Evolutionary conservation across 2,329 filamentous ascomycete genomes (phyloP), one percentile per base, ranked within the genome.

Genomic region (Westerdykella aurantiaca): DNA sequence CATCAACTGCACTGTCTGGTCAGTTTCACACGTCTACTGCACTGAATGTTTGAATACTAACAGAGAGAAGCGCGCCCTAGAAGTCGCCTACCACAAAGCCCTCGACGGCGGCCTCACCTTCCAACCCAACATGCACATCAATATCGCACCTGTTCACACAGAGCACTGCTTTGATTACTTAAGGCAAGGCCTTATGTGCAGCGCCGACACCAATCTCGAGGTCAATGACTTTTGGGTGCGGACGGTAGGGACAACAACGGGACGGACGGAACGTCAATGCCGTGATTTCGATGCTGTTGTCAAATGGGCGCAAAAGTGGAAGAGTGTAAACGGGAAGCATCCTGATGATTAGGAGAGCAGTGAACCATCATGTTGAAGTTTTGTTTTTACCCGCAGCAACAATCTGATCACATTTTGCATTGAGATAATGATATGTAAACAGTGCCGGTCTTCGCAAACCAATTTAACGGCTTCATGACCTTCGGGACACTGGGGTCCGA

Each of bases 1-100:
- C 53, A 56, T 41, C 53, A 56, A 31, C 47, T 56, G 18, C 53
- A 56, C 42, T 56, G 53, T 42, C 44, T 56, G n/a, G 33, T 35
- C n/a, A 9, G 33, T 35, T 12, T 3, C 33, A 9, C 33, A 16
- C 9, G 7, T 13, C 33, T 9, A 9, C n/a, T 9, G 13, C n/a
- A 6, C 33, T 9, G 3, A 35, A 14, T 18, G 16, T 3, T 3
- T 18, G 5, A 35, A 12, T 3, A 6, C n/a, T 35, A 35, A 16
- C 33, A 9, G 11, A 10, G 25, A 29, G 10, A 5, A 35, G 33
- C 17, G 17, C 17, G 33, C 33, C 7, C 33, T 35, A 3, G 9
- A 35, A 35, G 17, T 35, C 11, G 33, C 33, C 5, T 35, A 35
- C 33, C 33, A 35, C 33, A 35, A 14, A 9, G 17, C n/a, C n/a